Base-by-base conservation (phyloP, 2,329 filamentous ascomycete genomes). In the Colletotrichum tanaceti region DNA sequence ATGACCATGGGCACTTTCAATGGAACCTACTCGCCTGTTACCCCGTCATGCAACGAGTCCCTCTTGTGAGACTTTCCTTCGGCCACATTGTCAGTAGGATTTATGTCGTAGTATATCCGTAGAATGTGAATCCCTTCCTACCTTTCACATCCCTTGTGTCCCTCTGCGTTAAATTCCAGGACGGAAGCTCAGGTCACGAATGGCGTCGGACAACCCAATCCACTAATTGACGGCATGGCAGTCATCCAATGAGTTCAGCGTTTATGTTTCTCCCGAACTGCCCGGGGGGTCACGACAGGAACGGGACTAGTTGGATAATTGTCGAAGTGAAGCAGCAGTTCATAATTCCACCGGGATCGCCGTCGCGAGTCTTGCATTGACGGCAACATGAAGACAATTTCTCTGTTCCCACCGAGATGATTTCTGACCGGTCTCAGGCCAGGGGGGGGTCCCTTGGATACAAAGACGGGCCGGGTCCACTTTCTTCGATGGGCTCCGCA, bases 11-110 rank as follows among this genome's bases (percentile, higher is more conserved):
- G 67, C 63, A 58, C 58, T 44, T 63, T 58, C 43, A 58, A 70
- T 68, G 60, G 43, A 63, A 68, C 55, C 43, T 28, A 68, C 67
- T 63, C 57, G 67, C 58, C 67, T 68, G 67, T 70, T 70, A 63
- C 52, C 58, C 63, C 68, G 67, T 63, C 63, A 70, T 20, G 47
- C 20, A 47, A 58, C 43, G 43, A 58, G n/a, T 14, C 11, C 28
- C 18, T 1, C 22, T 22, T 18, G 43, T 38, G 43, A 35, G 10
- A 5, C 2, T 22, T 14, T 5, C 4, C n/a, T 53, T 3, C n/a
- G 1, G 5, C 7, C 20, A 7, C 10, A 9, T 10, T 35, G 32
- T 10, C 32, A 35, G 32, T 2, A 35, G 7, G 32, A 32, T 35
- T 35, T 2, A 35, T 35, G 9, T 35, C 2, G 32, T 2, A 35